phyloP scores from a whole-genome alignment of 345 rosid genomes.

The Kandelia obovata region DNA sequence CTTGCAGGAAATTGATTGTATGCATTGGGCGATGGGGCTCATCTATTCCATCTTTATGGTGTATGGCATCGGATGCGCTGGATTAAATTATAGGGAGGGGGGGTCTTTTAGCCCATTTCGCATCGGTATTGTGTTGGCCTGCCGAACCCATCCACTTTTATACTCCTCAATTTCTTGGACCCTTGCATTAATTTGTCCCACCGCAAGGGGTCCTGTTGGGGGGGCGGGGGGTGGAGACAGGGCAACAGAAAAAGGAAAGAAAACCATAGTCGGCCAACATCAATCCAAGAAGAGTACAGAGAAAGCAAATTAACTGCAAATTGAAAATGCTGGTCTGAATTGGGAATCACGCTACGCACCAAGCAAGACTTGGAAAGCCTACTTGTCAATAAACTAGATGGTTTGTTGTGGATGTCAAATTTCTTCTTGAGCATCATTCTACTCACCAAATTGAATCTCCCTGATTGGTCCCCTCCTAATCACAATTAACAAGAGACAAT shows the following conservation, averaged over 20 bases:
- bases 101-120: not conserved
- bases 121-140: not conserved
- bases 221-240: not conserved
- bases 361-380: conserved; percentile 19
- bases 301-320: conserved; percentile 1
- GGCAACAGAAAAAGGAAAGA: not conserved
- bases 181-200: too few species aligned
- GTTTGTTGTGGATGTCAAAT: not conserved
- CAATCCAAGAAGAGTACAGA: not conserved
- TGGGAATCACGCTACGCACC: conserved; percentile 1
- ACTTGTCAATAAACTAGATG: conserved; percentile 11
- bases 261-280: not conserved
- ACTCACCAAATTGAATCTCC: not conserved
- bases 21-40: too few species aligned
- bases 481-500: conserved; percentile 6
- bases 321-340: conserved; percentile 4
- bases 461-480: not conserved
- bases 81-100: too few species aligned
- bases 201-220: too few species aligned
- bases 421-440: not conserved
- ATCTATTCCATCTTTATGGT: too few species aligned
- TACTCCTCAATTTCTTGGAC: not conserved
- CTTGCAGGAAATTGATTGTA: too few species aligned
- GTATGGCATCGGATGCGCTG: too few species aligned
- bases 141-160: too few species aligned